Conservation (phyloP, 306 rosid species). For the Pyrus pyrifolia region DNA sequence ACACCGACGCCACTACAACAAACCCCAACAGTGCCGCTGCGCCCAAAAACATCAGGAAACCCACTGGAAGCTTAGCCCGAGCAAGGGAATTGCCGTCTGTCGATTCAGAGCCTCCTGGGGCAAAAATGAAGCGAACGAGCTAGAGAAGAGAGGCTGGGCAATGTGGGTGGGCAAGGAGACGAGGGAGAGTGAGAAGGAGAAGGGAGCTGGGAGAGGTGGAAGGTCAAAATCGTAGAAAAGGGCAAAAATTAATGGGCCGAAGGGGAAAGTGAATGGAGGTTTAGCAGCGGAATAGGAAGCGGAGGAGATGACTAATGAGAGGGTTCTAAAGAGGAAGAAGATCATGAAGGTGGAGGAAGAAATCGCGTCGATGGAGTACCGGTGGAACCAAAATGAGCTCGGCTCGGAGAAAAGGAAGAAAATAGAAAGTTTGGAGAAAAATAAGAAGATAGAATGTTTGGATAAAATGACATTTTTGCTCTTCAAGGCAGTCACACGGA, state of each 20-base stretch:
- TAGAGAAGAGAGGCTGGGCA: conserved; percentile 31
- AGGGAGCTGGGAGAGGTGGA: conserved; percentile 51
- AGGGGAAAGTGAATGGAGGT: neutral
- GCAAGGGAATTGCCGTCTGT: conserved; percentile 28
- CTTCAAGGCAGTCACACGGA: too few species aligned
- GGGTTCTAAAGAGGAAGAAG: conserved; percentile 39
- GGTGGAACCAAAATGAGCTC: too few species aligned
- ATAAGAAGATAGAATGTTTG: too few species aligned
- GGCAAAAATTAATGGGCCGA: conserved; percentile 26
- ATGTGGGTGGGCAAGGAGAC: conserved; percentile 47
- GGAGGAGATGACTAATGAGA: conserved; percentile 17
- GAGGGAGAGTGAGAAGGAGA: conserved; percentile 59
- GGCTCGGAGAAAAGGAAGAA: too few species aligned
- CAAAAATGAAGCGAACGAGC: conserved; percentile 41
- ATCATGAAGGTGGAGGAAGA: conserved; percentile 43
- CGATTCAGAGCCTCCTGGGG: conserved; percentile 19
- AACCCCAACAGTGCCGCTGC: conserved; percentile 33
- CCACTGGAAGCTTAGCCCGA: conserved; percentile 35
- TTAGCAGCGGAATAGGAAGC: neutral
- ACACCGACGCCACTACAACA: conserved; percentile 41
- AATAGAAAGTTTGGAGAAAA: too few species aligned
- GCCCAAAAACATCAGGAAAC: conserved; percentile 29
- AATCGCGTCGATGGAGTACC: too few species aligned
- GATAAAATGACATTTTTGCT: too few species aligned
- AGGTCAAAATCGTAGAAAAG: conserved; percentile 37